Conservation (phyloP, 2,329 filamentous ascomycete species). For the Boeremia exigua region DNA sequence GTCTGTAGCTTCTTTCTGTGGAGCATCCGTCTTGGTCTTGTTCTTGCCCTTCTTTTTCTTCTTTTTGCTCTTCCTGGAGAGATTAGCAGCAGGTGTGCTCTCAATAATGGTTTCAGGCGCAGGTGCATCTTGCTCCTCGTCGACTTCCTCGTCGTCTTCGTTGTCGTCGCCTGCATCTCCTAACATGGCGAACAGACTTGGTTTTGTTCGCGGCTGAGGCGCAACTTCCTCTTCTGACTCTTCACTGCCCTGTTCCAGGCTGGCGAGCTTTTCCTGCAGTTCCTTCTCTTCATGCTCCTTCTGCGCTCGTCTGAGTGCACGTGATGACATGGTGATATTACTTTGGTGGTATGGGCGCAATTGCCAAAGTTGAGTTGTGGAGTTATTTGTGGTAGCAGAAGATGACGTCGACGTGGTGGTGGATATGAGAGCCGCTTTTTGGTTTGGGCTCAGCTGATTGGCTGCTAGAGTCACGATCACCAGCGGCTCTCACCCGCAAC, state of each 20-base stretch:
- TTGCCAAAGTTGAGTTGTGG: background rate
- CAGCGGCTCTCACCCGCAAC: background rate
- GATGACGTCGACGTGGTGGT: slow-evolving; percentile 24
- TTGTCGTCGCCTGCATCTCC: slow-evolving; percentile 50
- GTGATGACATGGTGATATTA: slow-evolving; percentile 62
- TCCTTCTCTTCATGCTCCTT: slow-evolving; percentile 65
- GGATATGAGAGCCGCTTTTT: background rate
- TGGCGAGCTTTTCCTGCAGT: slow-evolving; percentile 50
- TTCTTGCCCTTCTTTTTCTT: slow-evolving; percentile 68
- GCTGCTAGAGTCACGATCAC: background rate
- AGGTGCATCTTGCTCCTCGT: slow-evolving; percentile 43
- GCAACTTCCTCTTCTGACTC: slow-evolving; percentile 49
- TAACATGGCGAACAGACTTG: slow-evolving; percentile 57
- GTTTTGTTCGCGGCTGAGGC: slow-evolving; percentile 39
- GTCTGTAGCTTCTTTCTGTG: slow-evolving; percentile 27
- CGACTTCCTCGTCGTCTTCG: slow-evolving; percentile 43
- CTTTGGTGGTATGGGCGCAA: slow-evolving; percentile 12
- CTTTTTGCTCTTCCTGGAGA: slow-evolving; percentile 59
- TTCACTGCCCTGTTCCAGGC: slow-evolving; percentile 43
- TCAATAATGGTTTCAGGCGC: slow-evolving; percentile 27
- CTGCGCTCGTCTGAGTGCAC: slow-evolving; percentile 69
- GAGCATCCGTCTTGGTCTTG: slow-evolving; percentile 41
- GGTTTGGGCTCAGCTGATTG: background rate
- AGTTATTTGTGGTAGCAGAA: slow-evolving; percentile 13
- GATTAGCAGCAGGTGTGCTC: slow-evolving; percentile 38